These are phyloP conservation scores for Yamadazyma blattariae DNA, from an alignment of 1,139 yeast species.

Conservation along the genomic window DNA sequence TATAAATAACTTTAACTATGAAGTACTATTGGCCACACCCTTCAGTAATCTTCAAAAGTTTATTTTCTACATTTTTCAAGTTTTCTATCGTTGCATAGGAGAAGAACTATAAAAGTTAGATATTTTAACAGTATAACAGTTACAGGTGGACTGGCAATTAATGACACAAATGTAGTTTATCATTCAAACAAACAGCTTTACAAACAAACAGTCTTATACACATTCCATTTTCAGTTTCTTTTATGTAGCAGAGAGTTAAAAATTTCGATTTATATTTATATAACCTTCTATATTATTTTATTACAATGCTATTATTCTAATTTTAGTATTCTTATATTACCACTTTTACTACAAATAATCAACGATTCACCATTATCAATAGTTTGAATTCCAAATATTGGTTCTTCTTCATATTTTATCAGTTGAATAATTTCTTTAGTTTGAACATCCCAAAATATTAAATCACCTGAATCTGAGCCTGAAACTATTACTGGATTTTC, in stretches of 20 bases:
- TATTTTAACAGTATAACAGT: too few relatives aligned
- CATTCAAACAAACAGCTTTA: too few relatives aligned
- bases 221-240: too few relatives aligned
- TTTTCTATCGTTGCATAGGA: too few relatives aligned
- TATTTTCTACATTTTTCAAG: too few relatives aligned
- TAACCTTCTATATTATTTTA: constrained; percentile 2
- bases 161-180: too few relatives aligned
- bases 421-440: constrained; percentile 49
- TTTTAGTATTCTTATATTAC: constrained; percentile 16
- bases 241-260: not conserved
- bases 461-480: constrained; percentile 62
- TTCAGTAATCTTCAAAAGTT: too few relatives aligned
- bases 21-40: too few relatives aligned
- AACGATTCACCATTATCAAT: constrained; percentile 34
- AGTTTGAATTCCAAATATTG: constrained; percentile 50
- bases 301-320: constrained; percentile 3
- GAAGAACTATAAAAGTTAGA: too few relatives aligned
- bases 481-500: constrained; percentile 48
- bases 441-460: constrained; percentile 76
- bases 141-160: too few relatives aligned
- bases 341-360: constrained; percentile 34
- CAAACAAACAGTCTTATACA: too few relatives aligned
- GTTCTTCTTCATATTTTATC: constrained; percentile 26
- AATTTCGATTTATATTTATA: not conserved
- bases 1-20: too few relatives aligned